Conservation (phyloP, 306 rosid species). For the Psophocarpus tetragonolobus region DNA sequence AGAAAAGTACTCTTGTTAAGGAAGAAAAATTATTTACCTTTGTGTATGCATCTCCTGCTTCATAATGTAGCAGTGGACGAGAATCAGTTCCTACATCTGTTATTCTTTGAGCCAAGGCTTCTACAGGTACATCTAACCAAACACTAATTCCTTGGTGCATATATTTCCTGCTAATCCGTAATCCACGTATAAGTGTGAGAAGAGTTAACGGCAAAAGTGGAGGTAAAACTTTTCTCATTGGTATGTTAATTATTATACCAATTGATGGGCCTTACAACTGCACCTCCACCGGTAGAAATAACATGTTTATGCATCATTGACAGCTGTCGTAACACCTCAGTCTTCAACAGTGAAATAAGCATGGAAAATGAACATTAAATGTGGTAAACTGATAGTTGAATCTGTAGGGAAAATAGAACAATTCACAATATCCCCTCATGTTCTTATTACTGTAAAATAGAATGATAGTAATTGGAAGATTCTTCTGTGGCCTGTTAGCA, state of each 20-base stretch:
- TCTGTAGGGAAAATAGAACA: background rate
- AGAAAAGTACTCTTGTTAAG: background rate
- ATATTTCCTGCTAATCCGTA: conserved; percentile 57
- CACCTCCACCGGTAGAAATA: conserved; percentile 92
- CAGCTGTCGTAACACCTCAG: conserved; percentile 57
- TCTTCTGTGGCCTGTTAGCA: background rate
- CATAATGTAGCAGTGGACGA: conserved; percentile 80
- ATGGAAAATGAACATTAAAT: background rate
- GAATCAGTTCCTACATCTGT: conserved; percentile 74
- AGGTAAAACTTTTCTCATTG: background rate
- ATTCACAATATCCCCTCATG: background rate
- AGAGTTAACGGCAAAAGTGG: background rate
- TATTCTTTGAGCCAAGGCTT: conserved; percentile 79
- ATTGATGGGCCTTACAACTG: conserved; percentile 73
- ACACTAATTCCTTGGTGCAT: conserved; percentile 77
- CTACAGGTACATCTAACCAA: conserved; percentile 91
- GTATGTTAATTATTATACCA: conserved; percentile 49
- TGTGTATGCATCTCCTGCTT: conserved; percentile 60
- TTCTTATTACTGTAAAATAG: background rate
- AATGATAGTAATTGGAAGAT: conserved; percentile 1
- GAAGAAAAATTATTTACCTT: conserved; percentile 45
- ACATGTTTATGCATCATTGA: conserved; percentile 58
- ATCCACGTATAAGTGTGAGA: background rate
- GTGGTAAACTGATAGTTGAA: background rate
- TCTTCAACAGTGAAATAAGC: conserved; percentile 48